Evolutionary conservation across 73 alveolate species (phyloP).

Genomic region (Halteria grandinella): DNA sequence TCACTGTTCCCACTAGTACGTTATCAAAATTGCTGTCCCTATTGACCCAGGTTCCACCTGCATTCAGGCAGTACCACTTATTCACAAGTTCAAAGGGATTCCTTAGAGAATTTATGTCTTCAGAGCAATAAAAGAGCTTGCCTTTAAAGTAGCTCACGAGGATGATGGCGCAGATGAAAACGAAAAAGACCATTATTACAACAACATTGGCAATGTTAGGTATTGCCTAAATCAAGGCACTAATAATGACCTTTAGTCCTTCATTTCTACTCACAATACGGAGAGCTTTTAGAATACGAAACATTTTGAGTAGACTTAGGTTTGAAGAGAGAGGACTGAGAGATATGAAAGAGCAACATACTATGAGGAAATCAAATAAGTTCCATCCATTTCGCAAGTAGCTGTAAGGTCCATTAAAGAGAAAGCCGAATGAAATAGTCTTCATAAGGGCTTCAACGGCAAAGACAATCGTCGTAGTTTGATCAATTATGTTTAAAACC

Average conservation of each 20-base stretch:
- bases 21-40: constrained; percentile 37
- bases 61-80: constrained; percentile 51
- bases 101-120: not conserved
- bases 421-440: constrained; percentile 61
- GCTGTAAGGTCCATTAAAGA: constrained; percentile 54
- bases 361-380: constrained; percentile 63
- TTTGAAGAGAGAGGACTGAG: constrained; percentile 25
- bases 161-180: constrained; percentile 13
- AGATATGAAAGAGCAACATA: constrained; percentile 58
- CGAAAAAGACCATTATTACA: constrained; percentile 8
- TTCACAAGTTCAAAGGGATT: too few species aligned
- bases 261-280: constrained; percentile 69
- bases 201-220: constrained; percentile 41
- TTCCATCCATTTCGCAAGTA: constrained; percentile 67
- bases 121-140: not conserved
- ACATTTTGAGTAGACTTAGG: constrained; percentile 22
- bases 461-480: constrained; percentile 48
- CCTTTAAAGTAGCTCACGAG: constrained; percentile 33
- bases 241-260: constrained; percentile 58
- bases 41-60: constrained; percentile 61
- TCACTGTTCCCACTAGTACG: constrained; percentile 31
- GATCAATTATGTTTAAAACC: constrained; percentile 35
- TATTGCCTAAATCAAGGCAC: constrained; percentile 34
- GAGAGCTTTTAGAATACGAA: constrained; percentile 47
- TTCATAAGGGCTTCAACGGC: constrained; percentile 55